Evolutionary conservation across 2,329 filamentous ascomycete genomes (phyloP).

Genomic region (Alternaria triticina): DNA sequence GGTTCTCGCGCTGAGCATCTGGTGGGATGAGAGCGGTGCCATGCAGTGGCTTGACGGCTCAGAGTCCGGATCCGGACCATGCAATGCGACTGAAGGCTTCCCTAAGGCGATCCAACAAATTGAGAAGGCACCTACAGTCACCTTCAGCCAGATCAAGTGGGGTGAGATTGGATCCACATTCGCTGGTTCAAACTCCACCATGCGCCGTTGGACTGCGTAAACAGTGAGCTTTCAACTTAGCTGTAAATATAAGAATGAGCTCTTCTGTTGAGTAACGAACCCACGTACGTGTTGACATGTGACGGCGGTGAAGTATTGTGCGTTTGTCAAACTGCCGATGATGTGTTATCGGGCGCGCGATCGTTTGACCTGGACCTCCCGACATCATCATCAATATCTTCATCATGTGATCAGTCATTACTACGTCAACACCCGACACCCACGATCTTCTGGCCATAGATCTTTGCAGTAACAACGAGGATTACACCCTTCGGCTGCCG

Average conservation of each 20-base stretch:
- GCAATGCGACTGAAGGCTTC: conserved; percentile 60
- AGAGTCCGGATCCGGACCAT: conserved; percentile 56
- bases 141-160: conserved; percentile 64
- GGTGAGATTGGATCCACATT: conserved; percentile 66
- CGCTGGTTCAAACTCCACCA: conserved; percentile 19
- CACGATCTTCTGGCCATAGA: not conserved
- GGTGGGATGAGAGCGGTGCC: conserved; percentile 60
- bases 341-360: not conserved
- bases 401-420: not conserved
- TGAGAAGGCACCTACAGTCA: conserved; percentile 58
- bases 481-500: not conserved
- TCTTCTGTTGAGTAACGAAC: too few species aligned
- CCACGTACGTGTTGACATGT: not conserved
- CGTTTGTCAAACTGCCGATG: not conserved
- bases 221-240: not conserved
- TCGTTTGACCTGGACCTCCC: not conserved
- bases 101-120: conserved; percentile 57
- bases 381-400: too few species aligned
- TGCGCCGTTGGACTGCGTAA: conserved; percentile 24
- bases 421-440: not conserved
- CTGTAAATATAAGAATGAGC: not conserved
- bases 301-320: not conserved
- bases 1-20: conserved; percentile 62
- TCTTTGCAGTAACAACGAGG: not conserved
- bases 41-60: conserved; percentile 66